Evolutionary conservation across 148 eudicot genomes (phyloP).

Genomic region (Vaccinium macrocarpon): DNA sequence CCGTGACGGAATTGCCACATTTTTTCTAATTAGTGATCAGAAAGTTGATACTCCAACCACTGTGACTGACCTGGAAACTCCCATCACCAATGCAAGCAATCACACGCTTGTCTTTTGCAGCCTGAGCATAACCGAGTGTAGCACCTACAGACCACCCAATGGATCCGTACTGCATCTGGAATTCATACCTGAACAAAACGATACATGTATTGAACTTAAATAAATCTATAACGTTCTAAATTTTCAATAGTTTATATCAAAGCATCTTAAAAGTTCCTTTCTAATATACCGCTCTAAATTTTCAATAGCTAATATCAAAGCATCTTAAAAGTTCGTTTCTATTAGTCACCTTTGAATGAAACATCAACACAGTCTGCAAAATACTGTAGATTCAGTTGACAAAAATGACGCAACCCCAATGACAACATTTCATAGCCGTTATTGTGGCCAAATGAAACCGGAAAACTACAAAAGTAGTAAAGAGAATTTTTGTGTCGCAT

Average conservation of each 20-base stretch:
- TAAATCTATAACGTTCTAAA: neutral
- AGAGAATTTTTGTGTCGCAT: neutral
- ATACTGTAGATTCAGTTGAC: neutral
- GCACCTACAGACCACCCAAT: conserved; percentile 89
- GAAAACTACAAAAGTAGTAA: neutral
- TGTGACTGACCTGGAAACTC: conserved; percentile 65
- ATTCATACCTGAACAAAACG: conserved; percentile 50
- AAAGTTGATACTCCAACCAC: neutral
- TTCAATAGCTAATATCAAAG: too few relatives aligned
- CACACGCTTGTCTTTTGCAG: conserved; percentile 66
- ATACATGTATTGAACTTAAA: neutral
- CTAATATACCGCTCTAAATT: neutral
- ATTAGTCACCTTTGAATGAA: neutral
- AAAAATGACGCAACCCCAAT: neutral
- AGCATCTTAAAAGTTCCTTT: neutral
- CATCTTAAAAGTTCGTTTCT: too few relatives aligned
- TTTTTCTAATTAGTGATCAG: neutral
- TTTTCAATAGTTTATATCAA: neutral
- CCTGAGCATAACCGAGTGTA: conserved; percentile 82
- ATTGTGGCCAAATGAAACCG: neutral
- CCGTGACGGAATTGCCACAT: neutral
- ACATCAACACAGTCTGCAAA: neutral
- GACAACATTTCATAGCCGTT: neutral
- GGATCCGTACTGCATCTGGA: conserved; percentile 87
- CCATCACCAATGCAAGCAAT: conserved; percentile 84